These are phyloP conservation scores for Crucihimalaya himalaica DNA, from an alignment of 345 rosid species.

Conservation along the genomic window DNA sequence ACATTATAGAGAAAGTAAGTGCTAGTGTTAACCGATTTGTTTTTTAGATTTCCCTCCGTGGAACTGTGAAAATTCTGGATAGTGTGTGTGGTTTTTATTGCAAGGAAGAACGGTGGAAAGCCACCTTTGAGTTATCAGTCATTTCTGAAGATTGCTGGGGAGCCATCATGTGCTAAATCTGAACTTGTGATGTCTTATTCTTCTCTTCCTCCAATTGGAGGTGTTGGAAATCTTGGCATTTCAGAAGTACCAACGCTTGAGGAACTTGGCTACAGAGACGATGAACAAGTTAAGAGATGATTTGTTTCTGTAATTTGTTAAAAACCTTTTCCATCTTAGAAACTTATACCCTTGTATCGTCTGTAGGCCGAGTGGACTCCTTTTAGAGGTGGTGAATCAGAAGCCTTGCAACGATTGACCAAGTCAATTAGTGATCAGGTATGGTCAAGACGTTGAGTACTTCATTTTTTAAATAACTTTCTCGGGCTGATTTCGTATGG, in stretches of 20 bases:
- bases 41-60: neutral
- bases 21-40: neutral
- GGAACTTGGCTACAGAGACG: slow-evolving; percentile 71
- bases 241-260: slow-evolving; percentile 61
- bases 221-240: slow-evolving; percentile 53
- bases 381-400: slow-evolving; percentile 88
- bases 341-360: neutral
- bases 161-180: slow-evolving; percentile 67
- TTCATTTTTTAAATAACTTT: too few species aligned
- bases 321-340: neutral
- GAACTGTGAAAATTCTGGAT: neutral
- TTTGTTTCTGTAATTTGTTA: neutral
- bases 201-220: slow-evolving; percentile 74
- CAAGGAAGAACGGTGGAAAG: slow-evolving; percentile 74
- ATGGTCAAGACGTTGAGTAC: neutral
- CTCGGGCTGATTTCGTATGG: neutral
- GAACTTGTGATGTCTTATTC: slow-evolving; percentile 52
- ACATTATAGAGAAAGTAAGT: slow-evolving; percentile 65
- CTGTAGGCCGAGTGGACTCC: slow-evolving; percentile 65
- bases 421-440: slow-evolving; percentile 73
- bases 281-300: slow-evolving; percentile 52
- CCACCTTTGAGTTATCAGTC: slow-evolving; percentile 83
- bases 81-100: neutral
- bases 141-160: slow-evolving; percentile 85
- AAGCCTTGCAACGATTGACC: slow-evolving; percentile 66